phyloP scores from a whole-genome alignment of 441 rosid species.

The Rhodomyrtus psidioides region DNA sequence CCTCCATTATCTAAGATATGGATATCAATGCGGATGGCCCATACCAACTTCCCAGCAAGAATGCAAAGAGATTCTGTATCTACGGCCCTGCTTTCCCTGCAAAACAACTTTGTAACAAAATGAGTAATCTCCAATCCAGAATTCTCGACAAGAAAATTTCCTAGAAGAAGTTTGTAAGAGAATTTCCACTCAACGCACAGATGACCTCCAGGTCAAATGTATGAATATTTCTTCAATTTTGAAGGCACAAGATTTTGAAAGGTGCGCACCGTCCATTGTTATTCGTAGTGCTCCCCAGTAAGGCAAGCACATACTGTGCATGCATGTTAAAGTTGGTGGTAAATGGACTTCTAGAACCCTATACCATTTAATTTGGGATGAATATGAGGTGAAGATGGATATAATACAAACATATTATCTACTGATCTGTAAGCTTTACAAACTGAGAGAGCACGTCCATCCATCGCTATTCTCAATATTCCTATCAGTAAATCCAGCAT shows the following conservation, averaged over 20 bases:
- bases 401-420: too few relatives aligned
- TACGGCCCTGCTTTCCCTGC: constrained; percentile 95
- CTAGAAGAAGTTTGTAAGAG: not conserved
- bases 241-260: not conserved
- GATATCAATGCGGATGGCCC: constrained; percentile 94
- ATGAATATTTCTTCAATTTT: not conserved
- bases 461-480: too few relatives aligned
- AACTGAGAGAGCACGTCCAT: too few relatives aligned
- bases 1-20: constrained; percentile 97
- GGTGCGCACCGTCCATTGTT: too few relatives aligned
- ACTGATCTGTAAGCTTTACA: too few relatives aligned
- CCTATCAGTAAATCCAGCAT: too few relatives aligned
- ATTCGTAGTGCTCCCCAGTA: too few relatives aligned
- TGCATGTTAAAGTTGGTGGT: too few relatives aligned
- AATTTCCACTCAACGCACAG: not conserved
- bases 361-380: too few relatives aligned
- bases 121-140: not conserved
- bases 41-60: constrained; percentile 80
- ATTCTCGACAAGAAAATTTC: not conserved
- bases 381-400: too few relatives aligned
- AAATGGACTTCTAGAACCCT: too few relatives aligned
- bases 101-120: constrained; percentile 9
- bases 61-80: constrained; percentile 93
- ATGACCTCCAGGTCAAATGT: not conserved
- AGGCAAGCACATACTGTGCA: too few relatives aligned